Evolutionary conservation across 441 rosid species (phyloP), one percentile per base, ranked within the genome.

Genomic region (Raphanus hybrid): DNA sequence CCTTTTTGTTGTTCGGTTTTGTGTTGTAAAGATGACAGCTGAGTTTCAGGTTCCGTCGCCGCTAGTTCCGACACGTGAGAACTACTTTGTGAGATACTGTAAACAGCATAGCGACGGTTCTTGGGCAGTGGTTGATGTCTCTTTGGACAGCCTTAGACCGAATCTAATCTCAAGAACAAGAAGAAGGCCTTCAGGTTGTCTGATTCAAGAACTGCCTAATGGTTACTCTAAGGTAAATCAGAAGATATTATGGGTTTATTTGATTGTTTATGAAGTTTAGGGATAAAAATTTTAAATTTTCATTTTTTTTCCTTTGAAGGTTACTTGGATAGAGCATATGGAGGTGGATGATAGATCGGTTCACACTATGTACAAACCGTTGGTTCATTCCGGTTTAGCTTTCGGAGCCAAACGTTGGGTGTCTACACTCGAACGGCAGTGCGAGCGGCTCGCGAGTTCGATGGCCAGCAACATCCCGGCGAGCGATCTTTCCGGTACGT

Each of bases 341-440:
- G 99, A 92, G 74, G 95, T 87, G 57, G 99, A 96, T 71, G 97
- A 93, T 57, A 84, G 92, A 74, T 84, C 89, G 14, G 93, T 91
- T 26, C 98, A 92, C 78, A 77, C 73, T 16, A 80, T 91, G 78
- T 96, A 92, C 80, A 83, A 82, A 64, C 87, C 86, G 1, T 77
- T 93, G 20, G 95, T 96, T 14, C 83, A 77, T 74, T 86, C 92
- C 4, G 96, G 98, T 62, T 85, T 91, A 65, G 98, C 95, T 39
- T 96, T 96, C 0, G 99, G 94, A 50, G 99, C 99, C 0, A 94
- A 91, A 75, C 92, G 98, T 54, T 96, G 98, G 99, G 87, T 96
- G 39, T 90, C 95, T 12, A 90, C 91, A 4, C 85, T 94, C 10
- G 95, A 92, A 27, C 87, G 97, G 18, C 97, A 96, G 32, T 94